Evolutionary conservation across 2,329 filamentous ascomycete genomes (phyloP), one percentile per base, ranked within the genome.

Genomic region (Neophaeococcomyces mojaviensis): DNA sequence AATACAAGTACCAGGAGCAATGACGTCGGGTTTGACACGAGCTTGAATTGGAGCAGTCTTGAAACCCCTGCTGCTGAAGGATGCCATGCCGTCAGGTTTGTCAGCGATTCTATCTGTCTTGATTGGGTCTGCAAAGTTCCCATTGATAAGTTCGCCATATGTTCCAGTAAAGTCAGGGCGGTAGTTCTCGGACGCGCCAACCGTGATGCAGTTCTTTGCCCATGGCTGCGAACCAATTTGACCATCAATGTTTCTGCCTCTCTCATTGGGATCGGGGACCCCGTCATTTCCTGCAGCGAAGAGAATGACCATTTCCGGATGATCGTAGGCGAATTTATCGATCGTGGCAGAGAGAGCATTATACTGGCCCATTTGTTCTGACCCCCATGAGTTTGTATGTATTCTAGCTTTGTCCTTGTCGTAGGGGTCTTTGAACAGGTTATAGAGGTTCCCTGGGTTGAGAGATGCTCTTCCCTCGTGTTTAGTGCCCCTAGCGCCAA

Each of bases 151-250:
- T 7, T 15, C 33, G 33, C 18, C n/a, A 6, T 35, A 15, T 6
- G n/a, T 7, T 6, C 13, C 6, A 6, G 33, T 35, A 16, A 35
- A 6, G 6, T 15, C 33, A 8, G 8, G n/a, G 2, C 56, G 52
- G n/a, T 48, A 38, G 34, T 55, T 58, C 24, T 54, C 50, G n/a
- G 44, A 52, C 7, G 57, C 57, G 13, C 57, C 57, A 13, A 59
- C 56, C 1, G 57, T 58, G 33, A 59, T 56, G 46, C 53, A 56
- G 35, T 59, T 59, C 44, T 59, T 59, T 6, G 54, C 51, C 2
- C 49, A 50, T 0, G 53, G 50, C 39, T 56, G 44, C 6, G 50
- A 44, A 9, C 53, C 53, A 31, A 59, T 50, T 20, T 51, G 48
- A 15, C 15, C 6, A 6, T 12, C 6, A 20, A 39, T 44, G 9